Percentiles rank a stretch among this genome's conserved stretches.
phyloP scores from a whole-genome alignment of 2,329 filamentous ascomycete species.

The Leptosphaerulina australis region DNA sequence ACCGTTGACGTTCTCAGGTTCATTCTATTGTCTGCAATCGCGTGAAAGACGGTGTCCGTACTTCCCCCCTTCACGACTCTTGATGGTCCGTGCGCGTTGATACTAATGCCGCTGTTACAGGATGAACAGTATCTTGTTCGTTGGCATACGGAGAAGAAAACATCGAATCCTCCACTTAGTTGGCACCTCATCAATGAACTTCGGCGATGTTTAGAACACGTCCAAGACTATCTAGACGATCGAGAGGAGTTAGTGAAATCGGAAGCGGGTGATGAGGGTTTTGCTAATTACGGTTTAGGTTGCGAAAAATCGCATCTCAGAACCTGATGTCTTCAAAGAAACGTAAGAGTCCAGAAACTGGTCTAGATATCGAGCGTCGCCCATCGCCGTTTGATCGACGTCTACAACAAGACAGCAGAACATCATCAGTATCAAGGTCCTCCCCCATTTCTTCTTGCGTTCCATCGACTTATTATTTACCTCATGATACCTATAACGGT shows the following conservation, averaged over 20 bases:
- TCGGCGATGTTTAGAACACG: constrained; percentile 43
- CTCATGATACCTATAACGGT: constrained; percentile 50
- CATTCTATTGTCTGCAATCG: constrained; percentile 38
- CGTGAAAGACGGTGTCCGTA: constrained; percentile 31
- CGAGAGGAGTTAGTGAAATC: constrained; percentile 29
- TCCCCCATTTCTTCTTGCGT: constrained; percentile 23
- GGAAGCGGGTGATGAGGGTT: neutral
- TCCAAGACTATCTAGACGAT: constrained; percentile 53
- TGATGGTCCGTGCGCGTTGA: constrained; percentile 24
- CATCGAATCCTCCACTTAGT: constrained; percentile 41
- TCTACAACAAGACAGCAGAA: constrained; percentile 17
- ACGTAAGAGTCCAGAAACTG: constrained; percentile 34
- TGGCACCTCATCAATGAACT: constrained; percentile 55
- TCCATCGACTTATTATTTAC: constrained; percentile 6
- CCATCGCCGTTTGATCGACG: constrained; percentile 31
- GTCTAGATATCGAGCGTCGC: constrained; percentile 22
- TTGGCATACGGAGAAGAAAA: constrained; percentile 40
- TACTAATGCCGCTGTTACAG: constrained; percentile 33
- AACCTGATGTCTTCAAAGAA: constrained; percentile 23
- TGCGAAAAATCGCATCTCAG: constrained; percentile 1
- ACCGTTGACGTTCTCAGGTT: constrained; percentile 21
- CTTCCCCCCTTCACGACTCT: neutral
- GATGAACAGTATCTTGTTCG: constrained; percentile 53
- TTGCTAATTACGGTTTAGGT: constrained; percentile 20
- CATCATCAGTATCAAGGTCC: constrained; percentile 31